Conservation (phyloP, 768 basidiomycete species). For the Postia placenta region DNA sequence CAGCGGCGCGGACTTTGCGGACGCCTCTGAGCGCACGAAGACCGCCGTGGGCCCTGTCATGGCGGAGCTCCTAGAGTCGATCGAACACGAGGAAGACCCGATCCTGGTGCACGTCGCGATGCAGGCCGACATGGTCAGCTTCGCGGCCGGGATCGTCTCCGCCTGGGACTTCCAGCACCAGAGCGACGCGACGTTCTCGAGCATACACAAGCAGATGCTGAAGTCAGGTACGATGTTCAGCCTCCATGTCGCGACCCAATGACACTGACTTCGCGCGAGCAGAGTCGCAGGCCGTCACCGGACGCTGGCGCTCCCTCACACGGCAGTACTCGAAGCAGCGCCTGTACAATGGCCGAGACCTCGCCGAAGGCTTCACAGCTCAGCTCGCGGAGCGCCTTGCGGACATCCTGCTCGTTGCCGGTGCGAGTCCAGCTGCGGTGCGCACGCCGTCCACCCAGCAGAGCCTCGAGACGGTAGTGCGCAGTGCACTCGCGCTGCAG, state of each 20-base stretch:
- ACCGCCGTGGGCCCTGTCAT: constrained; percentile 15
- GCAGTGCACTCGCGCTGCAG: constrained; percentile 13
- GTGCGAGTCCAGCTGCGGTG: constrained; percentile 8
- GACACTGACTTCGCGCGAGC: not conserved
- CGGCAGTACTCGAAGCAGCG: constrained; percentile 15
- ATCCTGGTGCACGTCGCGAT: constrained; percentile 16
- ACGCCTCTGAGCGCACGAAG: constrained; percentile 12
- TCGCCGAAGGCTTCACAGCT: constrained; percentile 12
- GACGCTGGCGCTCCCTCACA: constrained; percentile 15
- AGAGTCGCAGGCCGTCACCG: constrained; percentile 12
- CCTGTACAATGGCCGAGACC: constrained; percentile 15
- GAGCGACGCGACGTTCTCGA: constrained; percentile 12
- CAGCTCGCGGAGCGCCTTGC: constrained; percentile 16
- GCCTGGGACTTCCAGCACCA: constrained; percentile 15
- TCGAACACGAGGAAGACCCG: constrained; percentile 17
- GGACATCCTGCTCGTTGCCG: constrained; percentile 12
- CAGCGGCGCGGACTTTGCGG: not conserved
- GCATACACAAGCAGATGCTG: constrained; percentile 13
- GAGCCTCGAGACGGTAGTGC: constrained; percentile 8
- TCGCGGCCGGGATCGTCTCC: constrained; percentile 14
- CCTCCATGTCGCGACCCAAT: not conserved
- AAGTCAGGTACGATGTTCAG: constrained; percentile 11
- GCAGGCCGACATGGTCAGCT: constrained; percentile 17
- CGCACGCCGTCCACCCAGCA: not conserved
- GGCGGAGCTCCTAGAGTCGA: constrained; percentile 15